Conservation (phyloP, 2,329 filamentous ascomycete species). For the Calonectria pseudoturangicola region DNA sequence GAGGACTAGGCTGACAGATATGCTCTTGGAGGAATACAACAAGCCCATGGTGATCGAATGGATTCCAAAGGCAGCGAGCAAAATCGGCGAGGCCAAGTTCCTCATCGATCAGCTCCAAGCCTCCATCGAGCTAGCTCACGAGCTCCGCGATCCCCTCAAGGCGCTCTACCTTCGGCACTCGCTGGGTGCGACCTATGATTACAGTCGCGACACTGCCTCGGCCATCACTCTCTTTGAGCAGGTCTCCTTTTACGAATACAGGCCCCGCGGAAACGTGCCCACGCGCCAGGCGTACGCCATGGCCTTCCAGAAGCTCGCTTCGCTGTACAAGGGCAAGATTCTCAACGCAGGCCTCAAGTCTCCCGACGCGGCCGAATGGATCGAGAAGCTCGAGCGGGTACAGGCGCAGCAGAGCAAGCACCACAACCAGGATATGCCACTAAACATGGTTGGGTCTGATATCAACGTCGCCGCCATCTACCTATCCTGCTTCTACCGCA, state of each 20-base stretch:
- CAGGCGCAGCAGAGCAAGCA: slow-evolving; percentile 61
- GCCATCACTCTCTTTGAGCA: slow-evolving; percentile 61
- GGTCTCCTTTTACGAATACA: slow-evolving; percentile 61
- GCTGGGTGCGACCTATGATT: slow-evolving; percentile 59
- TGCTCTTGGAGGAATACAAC: slow-evolving; percentile 60
- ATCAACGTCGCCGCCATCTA: slow-evolving; percentile 65
- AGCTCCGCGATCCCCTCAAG: slow-evolving; percentile 60
- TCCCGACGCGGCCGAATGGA: slow-evolving; percentile 56
- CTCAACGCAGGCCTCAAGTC: slow-evolving; percentile 55
- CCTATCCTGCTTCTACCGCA: slow-evolving; percentile 61
- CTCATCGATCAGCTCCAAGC: slow-evolving; percentile 56
- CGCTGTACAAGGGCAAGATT: slow-evolving; percentile 61
- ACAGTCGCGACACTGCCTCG: slow-evolving; percentile 58
- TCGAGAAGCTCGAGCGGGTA: slow-evolving; percentile 60
- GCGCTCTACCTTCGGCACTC: slow-evolving; percentile 62
- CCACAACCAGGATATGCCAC: slow-evolving; percentile 62
- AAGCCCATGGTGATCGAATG: slow-evolving; percentile 61
- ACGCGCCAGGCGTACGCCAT: slow-evolving; percentile 63
- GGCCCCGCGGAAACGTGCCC: slow-evolving; percentile 62
- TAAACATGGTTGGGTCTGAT: slow-evolving; percentile 64
- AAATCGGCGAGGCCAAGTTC: slow-evolving; percentile 56
- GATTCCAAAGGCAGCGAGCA: slow-evolving; percentile 64
- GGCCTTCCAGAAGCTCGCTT: slow-evolving; percentile 63
- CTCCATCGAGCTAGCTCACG: slow-evolving; percentile 59
- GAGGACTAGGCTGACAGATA: slow-evolving; percentile 58